These are phyloP conservation scores for Baeospora myosura DNA, from an alignment of 1,284 basidiomycete genomes.

Conservation along the genomic window DNA sequence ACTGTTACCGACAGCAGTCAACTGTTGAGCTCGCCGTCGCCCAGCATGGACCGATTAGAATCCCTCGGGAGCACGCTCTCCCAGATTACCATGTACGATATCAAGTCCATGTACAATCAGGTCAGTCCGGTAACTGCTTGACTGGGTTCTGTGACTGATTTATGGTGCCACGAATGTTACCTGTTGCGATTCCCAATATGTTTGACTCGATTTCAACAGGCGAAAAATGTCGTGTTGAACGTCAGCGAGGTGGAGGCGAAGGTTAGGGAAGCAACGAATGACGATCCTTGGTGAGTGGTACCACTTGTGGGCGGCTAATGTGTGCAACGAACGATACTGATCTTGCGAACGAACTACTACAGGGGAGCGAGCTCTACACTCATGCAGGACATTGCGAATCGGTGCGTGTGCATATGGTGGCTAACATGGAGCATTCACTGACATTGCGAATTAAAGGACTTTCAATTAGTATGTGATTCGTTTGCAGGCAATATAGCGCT, in stretches of 20 bases:
- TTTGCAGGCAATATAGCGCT: neutral
- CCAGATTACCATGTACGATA: slow-evolving; percentile 82
- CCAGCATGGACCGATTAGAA: slow-evolving; percentile 55
- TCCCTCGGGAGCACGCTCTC: slow-evolving; percentile 62
- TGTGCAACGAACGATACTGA: neutral
- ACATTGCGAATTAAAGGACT: slow-evolving; percentile 44
- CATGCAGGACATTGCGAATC: slow-evolving; percentile 98
- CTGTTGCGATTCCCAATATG: neutral
- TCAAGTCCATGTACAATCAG: slow-evolving; percentile 92
- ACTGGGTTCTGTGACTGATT: neutral
- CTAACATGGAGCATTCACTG: slow-evolving; percentile 9
- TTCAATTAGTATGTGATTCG: slow-evolving; percentile 76
- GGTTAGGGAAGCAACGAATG: slow-evolving; percentile 95
- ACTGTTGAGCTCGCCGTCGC: too few species aligned
- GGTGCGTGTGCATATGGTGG: slow-evolving; percentile 45
- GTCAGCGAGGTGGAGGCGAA: slow-evolving; percentile 97
- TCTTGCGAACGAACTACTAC: slow-evolving; percentile 8
- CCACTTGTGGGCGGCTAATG: too few species aligned
- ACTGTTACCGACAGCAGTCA: too few species aligned
- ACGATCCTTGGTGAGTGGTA: slow-evolving; percentile 83
- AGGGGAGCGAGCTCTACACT: slow-evolving; percentile 97
- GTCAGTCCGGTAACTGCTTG: slow-evolving; percentile 29
- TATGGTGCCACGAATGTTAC: slow-evolving; percentile 10
- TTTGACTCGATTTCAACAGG: slow-evolving; percentile 40
- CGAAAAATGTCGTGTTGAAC: slow-evolving; percentile 89